phyloP scores from a whole-genome alignment of 768 basidiomycete genomes.

The Phylloporus scabripes region DNA sequence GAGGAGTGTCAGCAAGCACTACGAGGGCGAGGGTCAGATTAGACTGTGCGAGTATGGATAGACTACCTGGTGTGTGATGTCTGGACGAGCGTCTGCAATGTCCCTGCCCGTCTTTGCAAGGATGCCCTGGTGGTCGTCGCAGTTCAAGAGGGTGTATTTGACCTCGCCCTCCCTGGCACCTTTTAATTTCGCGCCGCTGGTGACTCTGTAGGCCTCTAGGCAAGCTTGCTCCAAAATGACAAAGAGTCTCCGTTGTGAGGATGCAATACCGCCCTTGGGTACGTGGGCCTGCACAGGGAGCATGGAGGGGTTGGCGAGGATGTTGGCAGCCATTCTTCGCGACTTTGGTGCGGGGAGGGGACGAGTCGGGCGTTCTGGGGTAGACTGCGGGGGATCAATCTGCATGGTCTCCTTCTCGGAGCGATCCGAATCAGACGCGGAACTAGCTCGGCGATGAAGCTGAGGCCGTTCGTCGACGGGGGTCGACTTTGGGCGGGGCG shows the following conservation, averaged over 20 bases:
- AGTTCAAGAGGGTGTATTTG: constrained; percentile 95
- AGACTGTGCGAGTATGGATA: background rate
- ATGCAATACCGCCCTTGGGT: constrained; percentile 47
- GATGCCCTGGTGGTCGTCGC: constrained; percentile 98
- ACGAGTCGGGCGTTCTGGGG: constrained; percentile 52
- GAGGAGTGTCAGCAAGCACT: constrained; percentile 94
- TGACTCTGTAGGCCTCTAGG: constrained; percentile 89
- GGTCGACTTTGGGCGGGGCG: constrained; percentile 70
- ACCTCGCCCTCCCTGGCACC: constrained; percentile 63
- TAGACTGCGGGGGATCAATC: constrained; percentile 19
- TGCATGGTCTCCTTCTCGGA: constrained; percentile 32
- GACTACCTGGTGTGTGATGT: constrained; percentile 95
- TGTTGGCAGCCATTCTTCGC: constrained; percentile 43
- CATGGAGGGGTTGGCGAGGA: constrained; percentile 62
- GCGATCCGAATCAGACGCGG: constrained; percentile 33
- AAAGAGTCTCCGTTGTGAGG: constrained; percentile 65
- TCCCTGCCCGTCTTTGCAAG: constrained; percentile 96
- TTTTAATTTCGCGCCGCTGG: constrained; percentile 50
- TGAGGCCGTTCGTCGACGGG: constrained; percentile 56
- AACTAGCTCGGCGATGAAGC: constrained; percentile 42
- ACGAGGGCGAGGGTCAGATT: background rate
- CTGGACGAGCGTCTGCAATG: constrained; percentile 98
- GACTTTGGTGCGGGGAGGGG: constrained; percentile 55
- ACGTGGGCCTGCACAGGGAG: constrained; percentile 80
- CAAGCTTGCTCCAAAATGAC: constrained; percentile 94